Percentiles rank a stretch among this genome's conserved stretches.
phyloP scores from a whole-genome alignment of 73 alveolate species.

The Paramecium sexaurelia region DNA sequence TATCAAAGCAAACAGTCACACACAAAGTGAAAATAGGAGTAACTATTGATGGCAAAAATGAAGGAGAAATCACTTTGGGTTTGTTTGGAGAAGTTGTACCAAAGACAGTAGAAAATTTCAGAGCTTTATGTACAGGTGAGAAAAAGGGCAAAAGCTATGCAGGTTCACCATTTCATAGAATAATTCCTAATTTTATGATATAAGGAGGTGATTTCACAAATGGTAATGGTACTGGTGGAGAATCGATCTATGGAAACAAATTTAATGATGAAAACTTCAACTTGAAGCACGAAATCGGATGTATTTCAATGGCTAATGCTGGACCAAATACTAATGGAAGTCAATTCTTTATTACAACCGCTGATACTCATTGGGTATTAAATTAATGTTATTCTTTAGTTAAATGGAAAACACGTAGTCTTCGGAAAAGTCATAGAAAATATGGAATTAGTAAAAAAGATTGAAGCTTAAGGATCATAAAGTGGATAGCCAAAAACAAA shows the following conservation, averaged over 20 bases:
- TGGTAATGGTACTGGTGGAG: constrained; percentile 95
- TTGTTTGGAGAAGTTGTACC: constrained; percentile 88
- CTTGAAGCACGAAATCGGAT: constrained; percentile 83
- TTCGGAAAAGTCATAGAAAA: constrained; percentile 85
- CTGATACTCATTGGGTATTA: constrained; percentile 65
- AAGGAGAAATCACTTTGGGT: constrained; percentile 84
- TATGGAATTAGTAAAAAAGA: constrained; percentile 11
- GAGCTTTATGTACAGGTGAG: constrained; percentile 93
- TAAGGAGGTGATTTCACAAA: constrained; percentile 82
- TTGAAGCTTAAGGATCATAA: constrained; percentile 49
- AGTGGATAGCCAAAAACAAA: constrained; percentile 24
- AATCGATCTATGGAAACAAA: constrained; percentile 90
- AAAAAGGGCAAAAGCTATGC: constrained; percentile 74
- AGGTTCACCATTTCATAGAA: constrained; percentile 89
- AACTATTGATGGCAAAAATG: constrained; percentile 79
- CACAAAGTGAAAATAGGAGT: constrained; percentile 78
- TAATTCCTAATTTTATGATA: constrained; percentile 87
- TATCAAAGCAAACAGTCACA: constrained; percentile 62
- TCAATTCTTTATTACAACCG: constrained; percentile 89
- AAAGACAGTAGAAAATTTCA: constrained; percentile 89
- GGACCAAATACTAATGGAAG: constrained; percentile 98
- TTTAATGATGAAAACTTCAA: constrained; percentile 91
- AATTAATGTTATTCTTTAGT: constrained; percentile 64
- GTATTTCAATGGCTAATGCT: constrained; percentile 97
- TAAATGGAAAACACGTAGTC: constrained; percentile 93